A percentile compares a stretch with the other conserved stretches of the same genome.
phyloP scores from a whole-genome alignment of 108 stramenopile species.

The Seminavis robusta region DNA sequence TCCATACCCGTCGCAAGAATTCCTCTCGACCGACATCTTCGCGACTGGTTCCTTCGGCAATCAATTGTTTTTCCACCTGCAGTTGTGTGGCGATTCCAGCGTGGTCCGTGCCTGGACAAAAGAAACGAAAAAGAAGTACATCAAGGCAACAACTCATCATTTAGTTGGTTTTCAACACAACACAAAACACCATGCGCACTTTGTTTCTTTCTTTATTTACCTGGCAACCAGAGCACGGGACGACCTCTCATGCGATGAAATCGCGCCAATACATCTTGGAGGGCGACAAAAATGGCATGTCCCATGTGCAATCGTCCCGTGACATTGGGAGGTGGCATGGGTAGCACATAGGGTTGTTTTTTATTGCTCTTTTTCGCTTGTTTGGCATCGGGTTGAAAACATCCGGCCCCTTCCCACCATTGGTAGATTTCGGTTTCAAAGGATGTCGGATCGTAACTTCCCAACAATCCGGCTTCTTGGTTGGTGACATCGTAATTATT shows the following conservation, averaged over 20 bases:
- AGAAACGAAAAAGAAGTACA: background rate
- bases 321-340: constrained; percentile 99
- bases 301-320: constrained; percentile 99
- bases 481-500: constrained; percentile 62
- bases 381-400: constrained; percentile 83
- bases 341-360: constrained; percentile 74
- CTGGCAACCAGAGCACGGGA: constrained; percentile 94
- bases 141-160: background rate
- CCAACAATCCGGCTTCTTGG: constrained; percentile 32
- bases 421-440: constrained; percentile 74
- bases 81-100: constrained; percentile 99
- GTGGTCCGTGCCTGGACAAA: constrained; percentile 88
- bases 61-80: constrained; percentile 89
- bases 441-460: constrained; percentile 57
- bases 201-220: no score
- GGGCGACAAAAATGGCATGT: constrained; percentile 97
- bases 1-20: constrained; percentile 87
- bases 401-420: constrained; percentile 85
- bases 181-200: background rate
- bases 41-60: constrained; percentile 75
- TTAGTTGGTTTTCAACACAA: background rate
- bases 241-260: constrained; percentile 98
- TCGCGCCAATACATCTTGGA: constrained; percentile 96
- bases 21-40: constrained; percentile 88
- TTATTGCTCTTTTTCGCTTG: constrained; percentile 6